These are phyloP conservation scores for Takashimella koratensis DNA, from an alignment of 1,284 basidiomycete species.

Conservation along the genomic window DNA sequence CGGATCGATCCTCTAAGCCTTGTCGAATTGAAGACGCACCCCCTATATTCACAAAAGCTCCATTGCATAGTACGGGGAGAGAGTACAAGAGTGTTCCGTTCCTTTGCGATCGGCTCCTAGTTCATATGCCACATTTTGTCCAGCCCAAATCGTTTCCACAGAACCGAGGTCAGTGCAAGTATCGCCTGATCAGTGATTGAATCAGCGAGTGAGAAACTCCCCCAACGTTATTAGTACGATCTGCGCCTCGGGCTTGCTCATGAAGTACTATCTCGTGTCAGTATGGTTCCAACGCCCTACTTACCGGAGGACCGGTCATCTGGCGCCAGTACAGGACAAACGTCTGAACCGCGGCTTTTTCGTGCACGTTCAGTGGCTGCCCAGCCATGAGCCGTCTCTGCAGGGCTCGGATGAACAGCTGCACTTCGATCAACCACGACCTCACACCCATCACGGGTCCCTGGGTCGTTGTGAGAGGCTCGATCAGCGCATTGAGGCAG, in stretches of 20 bases:
- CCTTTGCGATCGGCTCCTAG: too few relatives aligned
- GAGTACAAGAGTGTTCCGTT: too few relatives aligned
- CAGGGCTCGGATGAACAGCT: constrained; percentile 19
- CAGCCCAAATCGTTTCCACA: too few relatives aligned
- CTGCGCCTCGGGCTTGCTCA: constrained; percentile 36
- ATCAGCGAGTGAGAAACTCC: constrained; percentile 21
- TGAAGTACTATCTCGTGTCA: constrained; percentile 19
- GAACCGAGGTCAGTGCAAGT: too few relatives aligned
- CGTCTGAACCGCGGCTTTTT: constrained; percentile 12
- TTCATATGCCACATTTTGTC: too few relatives aligned
- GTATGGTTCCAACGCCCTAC: constrained; percentile 5
- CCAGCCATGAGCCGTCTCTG: constrained; percentile 12
- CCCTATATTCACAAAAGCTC: too few relatives aligned
- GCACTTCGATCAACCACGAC: constrained; percentile 34
- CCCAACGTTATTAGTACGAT: constrained; percentile 33
- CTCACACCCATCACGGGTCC: constrained; percentile 21
- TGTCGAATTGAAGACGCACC: too few relatives aligned
- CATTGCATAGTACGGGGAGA: too few relatives aligned
- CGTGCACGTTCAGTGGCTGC: not conserved
- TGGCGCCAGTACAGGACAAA: constrained; percentile 33
- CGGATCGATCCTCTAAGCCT: constrained; percentile 14
- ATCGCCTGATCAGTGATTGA: too few relatives aligned
- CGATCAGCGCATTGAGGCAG: constrained; percentile 29
- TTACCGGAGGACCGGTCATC: constrained; percentile 24
- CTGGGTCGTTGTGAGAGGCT: constrained; percentile 19